These are phyloP conservation scores for Scedosporium boydii DNA, from an alignment of 2,329 filamentous ascomycete species.

Conservation along the genomic window DNA sequence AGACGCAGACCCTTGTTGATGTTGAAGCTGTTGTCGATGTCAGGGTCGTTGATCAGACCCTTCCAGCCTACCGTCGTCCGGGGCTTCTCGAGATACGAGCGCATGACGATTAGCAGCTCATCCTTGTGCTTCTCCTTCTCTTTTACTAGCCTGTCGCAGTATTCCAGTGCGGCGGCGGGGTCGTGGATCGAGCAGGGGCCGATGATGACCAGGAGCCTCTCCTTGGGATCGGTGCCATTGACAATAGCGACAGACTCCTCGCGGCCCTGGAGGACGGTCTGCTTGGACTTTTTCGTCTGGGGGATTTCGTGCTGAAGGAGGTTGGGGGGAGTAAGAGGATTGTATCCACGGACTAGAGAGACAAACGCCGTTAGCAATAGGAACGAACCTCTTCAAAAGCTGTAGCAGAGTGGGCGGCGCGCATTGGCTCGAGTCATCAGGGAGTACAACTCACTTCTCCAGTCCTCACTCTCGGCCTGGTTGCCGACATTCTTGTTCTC, in stretches of 20 bases:
- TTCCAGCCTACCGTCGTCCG: constrained; percentile 99
- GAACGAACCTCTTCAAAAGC: background rate
- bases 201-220: constrained; percentile 87
- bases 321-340: constrained; percentile 84
- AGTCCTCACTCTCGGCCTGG: constrained; percentile 65
- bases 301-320: constrained; percentile 90
- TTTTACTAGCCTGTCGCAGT: constrained; percentile 68
- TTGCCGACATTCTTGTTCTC: constrained; percentile 54
- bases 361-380: background rate
- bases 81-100: constrained; percentile 97
- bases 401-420: constrained; percentile 9
- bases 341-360: constrained; percentile 69
- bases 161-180: constrained; percentile 77
- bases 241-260: constrained; percentile 60
- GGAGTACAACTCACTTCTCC: constrained; percentile 56
- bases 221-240: constrained; percentile 43
- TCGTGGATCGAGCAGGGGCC: constrained; percentile 98
- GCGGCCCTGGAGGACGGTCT: constrained; percentile 51
- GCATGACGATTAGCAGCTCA: constrained; percentile 91
- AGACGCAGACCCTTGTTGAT: constrained; percentile 97
- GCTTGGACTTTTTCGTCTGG: constrained; percentile 45
- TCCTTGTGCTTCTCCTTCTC: constrained; percentile 70
- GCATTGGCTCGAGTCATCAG: background rate
- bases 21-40: constrained; percentile 93
- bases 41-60: constrained; percentile 96